Base-by-base conservation (phyloP, 805 yeast genomes). In the Lipomyces yamanashiensis region DNA sequence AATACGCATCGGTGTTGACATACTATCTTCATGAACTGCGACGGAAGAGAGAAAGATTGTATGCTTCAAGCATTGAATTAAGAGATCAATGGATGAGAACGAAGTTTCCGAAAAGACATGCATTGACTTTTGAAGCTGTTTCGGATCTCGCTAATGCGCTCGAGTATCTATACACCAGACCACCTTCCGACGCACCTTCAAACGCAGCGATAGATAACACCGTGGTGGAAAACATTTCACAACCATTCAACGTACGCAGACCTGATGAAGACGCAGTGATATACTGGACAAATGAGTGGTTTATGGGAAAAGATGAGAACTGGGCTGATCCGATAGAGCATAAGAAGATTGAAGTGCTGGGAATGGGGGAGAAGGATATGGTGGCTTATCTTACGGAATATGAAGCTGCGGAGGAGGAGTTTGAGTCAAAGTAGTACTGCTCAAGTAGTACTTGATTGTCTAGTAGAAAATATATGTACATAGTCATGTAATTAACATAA, bases 231-330 rank as follows among this genome's bases (percentile, higher is more conserved):
- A 36, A 33, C 17, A 43, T 40, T 12, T 8, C 51, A 7, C 64
- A 64, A 34, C 67, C 67, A 47, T 41, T 61, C 23, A 59, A 61
- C 48, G 66, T 62, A 8, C 68, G 65, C n/a, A 33, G 52, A 17
- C 68, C 68, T 45, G 15, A 40, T 51, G 61, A 55, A 34, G 53
- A 45, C 7, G 55, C 68, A 7, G 51, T 48, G 4, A 52, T 66
- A 17, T 61, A 58, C 48, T 66, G 69, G 69, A 21, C 61, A 21
- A 47, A 66, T 37, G 69, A 66, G 19, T 66, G 69, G 69, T 66
- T 51, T 33, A 59, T 55, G 59, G 69, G 69, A 23, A 50, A 41
- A 13, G 64, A 33, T 10, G 60, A 63, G 44, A 23, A 53, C 28
- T 66, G 69, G 69, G 23, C 33, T 7, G 56, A 21, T 13, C 45